Evolutionary conservation across 2,329 filamentous ascomycete species (phyloP), one percentile per base, ranked within the genome.

Genomic region (Thielaviopsis ethacetica): DNA sequence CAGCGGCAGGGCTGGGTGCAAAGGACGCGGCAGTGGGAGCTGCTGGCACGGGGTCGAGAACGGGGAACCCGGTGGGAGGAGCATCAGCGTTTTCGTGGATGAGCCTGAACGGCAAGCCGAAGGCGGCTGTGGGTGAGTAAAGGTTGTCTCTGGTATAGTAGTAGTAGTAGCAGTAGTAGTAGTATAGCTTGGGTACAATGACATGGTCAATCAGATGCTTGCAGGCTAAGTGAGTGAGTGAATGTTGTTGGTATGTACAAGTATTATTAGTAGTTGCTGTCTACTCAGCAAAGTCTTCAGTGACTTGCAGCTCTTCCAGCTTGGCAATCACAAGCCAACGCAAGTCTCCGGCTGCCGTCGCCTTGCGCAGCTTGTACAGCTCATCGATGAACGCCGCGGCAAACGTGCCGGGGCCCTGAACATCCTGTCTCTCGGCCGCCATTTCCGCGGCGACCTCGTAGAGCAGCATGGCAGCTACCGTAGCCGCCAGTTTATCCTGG

Each of bases 81-180:
- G 91, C 87, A 15, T 93, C 88, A 61, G 91, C 91, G 2, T 97
- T 97, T 73, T 85, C 87, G 13, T 97, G 91, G 91, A 84, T 96
- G 75, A 91, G 86, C 54, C 71, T 76, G 49, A 64, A 70, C 19
- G 68, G 67, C 56, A 76, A 76, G 65, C 71, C 75, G 53, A 74
- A 73, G 30, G 34, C 55, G 15, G 34, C 51, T 3, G 56, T 58
- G 27, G 59, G 56, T 24, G 56, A 61, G 53, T 59, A 26, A 53
- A 17, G 15, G 3, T 12, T 19, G 38, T 44, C 15, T 44, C 19
- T 4, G 50, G 19, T 7, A 41, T 17, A 22, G 27, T 34, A 12
- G 10, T 24, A 27, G 56, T 21, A 19, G 49, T 38, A 19, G 52
- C 22, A 51, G 5, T 15, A 59, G 17, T 44, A 44, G 38, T 4